Base-by-base conservation (phyloP, 2,329 filamentous ascomycete genomes). In the Alternaria triticina region DNA sequence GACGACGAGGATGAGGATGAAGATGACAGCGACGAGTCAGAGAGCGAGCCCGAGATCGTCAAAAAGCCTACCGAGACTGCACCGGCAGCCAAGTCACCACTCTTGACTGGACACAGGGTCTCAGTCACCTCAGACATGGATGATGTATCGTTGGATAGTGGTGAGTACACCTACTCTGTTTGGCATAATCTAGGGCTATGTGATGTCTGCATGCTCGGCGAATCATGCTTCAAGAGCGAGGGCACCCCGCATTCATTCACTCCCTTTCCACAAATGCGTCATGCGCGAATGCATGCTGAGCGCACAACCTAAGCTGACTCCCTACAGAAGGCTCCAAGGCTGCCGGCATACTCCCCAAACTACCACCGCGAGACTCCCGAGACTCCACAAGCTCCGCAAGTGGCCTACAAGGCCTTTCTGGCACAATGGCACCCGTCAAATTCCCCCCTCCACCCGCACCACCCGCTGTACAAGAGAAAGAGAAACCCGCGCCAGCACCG, bases 331-430 rank as follows among this genome's bases (percentile, higher is more conserved):
- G 65, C 63, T 61, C 67, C 54, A 77, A 75, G 54, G 61, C 66
- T 27, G 49, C 73, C 15, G 44, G 57, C 22, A 64, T 69, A 62
- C 73, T 85, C 17, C 84, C 85, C 55, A 89, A 87, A 77, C 86
- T 87, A 54, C 81, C 89, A 52, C 89, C 88, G 46, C 77, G 78
- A 52, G 69, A 73, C 55, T 74, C 89, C 46, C 78, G 77, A 54
- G 71, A 79, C 50, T 77, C 75, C 7, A 70, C 69, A 40, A 66
- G 63, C 57, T 72, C 73, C 7, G 70, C 69, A 23, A 66, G 66
- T 56, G 72, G 72, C 7, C 60, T 84, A 89, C 89, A 90, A 79
- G 93, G 91, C 69, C 86, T 96, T 57, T 90, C 91, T 43, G 90
- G 87, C 59, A 88, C 87, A 49, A 85, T 96, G 54, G 90, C 92